Evolutionary conservation across 2,329 filamentous ascomycete species (phyloP).

Genomic region (Fusarium abutilonis): DNA sequence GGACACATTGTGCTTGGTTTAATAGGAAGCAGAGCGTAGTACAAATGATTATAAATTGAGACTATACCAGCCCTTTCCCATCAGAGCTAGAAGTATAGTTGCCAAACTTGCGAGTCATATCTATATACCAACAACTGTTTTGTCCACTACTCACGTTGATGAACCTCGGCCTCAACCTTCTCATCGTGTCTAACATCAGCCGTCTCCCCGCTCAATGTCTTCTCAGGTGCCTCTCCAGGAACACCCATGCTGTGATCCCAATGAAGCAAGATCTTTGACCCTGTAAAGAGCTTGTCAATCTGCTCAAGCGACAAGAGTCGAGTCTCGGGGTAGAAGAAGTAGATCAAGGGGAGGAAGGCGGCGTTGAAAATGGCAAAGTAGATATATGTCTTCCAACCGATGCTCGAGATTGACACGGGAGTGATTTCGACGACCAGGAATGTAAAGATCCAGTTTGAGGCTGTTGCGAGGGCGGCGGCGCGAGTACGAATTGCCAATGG

Average conservation of each 20-base stretch:
- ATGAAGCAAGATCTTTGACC: slow-evolving; percentile 46
- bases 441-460: slow-evolving; percentile 52
- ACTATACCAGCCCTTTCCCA: background rate
- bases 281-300: slow-evolving; percentile 55
- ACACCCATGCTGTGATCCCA: slow-evolving; percentile 49
- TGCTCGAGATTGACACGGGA: slow-evolving; percentile 50
- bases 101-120: background rate
- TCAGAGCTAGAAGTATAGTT: background rate
- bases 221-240: slow-evolving; percentile 42
- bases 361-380: slow-evolving; percentile 53
- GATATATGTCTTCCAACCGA: slow-evolving; percentile 53
- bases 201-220: slow-evolving; percentile 27
- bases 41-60: background rate
- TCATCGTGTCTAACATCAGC: slow-evolving; percentile 34
- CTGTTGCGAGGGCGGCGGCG: slow-evolving; percentile 52
- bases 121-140: background rate
- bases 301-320: slow-evolving; percentile 60
- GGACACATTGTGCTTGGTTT: no score
- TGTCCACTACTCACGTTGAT: slow-evolving; percentile 12
- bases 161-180: slow-evolving; percentile 25
- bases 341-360: slow-evolving; percentile 55
- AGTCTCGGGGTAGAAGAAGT: slow-evolving; percentile 61
- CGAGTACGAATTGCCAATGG: slow-evolving; percentile 53
- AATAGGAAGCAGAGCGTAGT: no score
- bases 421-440: slow-evolving; percentile 54